Evolutionary conservation across 2,329 filamentous ascomycete genomes (phyloP), one percentile per base, ranked within the genome.

Genomic region (Claviceps fusiformis): DNA sequence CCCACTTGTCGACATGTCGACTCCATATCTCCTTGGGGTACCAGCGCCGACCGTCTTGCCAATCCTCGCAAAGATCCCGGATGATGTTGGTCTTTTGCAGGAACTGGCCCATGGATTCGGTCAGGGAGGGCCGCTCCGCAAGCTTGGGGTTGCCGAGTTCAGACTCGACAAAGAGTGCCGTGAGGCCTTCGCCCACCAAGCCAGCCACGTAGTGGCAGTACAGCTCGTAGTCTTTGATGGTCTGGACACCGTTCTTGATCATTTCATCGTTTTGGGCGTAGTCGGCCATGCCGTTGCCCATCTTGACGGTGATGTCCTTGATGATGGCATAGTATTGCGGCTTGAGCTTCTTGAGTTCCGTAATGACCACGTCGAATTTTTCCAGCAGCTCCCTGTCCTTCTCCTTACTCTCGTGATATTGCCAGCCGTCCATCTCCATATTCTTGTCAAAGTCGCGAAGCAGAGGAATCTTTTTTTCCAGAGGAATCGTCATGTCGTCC

Each of bases 181-280:
- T 98, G 58, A 93, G 73, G 47, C 93, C 93, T 70, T 97, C 92
- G 55, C 93, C 93, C 39, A 98, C 93, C n/a, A 98, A 76, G 35
- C 93, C 93, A n/a, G 93, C 93, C 35, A 98, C 93, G 67, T 97
- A 97, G 71, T 95, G 90, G 73, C 93, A 98, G 76, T 98, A 98
- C 54, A 91, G 75, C 73, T 98, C 91, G 70, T 97, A 98, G 63
- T 97, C 91, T 53, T 85, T 79, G 62, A 95, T 73, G 0, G 87
- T 92, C 66, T 89, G 79, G 57, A 97, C 85, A 50, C 89, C 89
- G 57, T 89, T 82, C 60, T 80, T 75, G 63, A 90, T 89, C 70
- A 87, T 80, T 63, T 93, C 88, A 15, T 88, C 85, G 64, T 95
- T 93, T 62, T 87, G 77, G 45, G 82, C 87, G 68, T 95, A 98